Evolutionary conservation across 1,284 basidiomycete species (phyloP).

Genomic region (Taiwanofungus camphoratus): DNA sequence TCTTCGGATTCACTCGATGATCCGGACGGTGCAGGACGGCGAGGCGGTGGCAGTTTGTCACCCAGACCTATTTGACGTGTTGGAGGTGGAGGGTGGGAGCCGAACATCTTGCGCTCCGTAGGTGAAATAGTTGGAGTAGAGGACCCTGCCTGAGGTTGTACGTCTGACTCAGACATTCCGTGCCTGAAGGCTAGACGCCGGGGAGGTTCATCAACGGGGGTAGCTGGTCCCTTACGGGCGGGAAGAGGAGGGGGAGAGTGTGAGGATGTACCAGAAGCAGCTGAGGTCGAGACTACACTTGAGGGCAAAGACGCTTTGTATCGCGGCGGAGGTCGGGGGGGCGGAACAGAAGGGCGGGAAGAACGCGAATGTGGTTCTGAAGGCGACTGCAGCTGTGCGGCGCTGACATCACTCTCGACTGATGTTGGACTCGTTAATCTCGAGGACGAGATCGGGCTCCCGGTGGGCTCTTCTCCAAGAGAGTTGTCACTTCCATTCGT

Average conservation of each 20-base stretch:
- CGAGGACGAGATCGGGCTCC: too few species aligned
- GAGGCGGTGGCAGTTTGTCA: slow-evolving; percentile 59
- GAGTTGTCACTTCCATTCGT: slow-evolving; percentile 17
- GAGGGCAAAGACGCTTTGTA: slow-evolving; percentile 14
- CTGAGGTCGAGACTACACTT: slow-evolving; percentile 10
- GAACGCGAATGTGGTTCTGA: slow-evolving; percentile 13
- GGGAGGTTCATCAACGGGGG: slow-evolving; percentile 16
- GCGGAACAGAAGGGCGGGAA: slow-evolving; percentile 15
- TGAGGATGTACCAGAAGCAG: slow-evolving; percentile 11
- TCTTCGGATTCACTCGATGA: slow-evolving; percentile 46
- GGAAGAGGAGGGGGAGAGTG: slow-evolving; percentile 28
- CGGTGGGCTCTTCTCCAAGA: too few species aligned
- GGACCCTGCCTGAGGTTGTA: slow-evolving; percentile 3
- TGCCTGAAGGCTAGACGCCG: slow-evolving; percentile 8
- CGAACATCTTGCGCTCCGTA: slow-evolving; percentile 42
- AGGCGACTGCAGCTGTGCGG: slow-evolving; percentile 9
- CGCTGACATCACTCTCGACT: slow-evolving; percentile 16
- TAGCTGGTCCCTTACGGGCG: slow-evolving; percentile 19
- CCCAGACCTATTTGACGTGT: slow-evolving; percentile 63
- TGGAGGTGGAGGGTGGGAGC: slow-evolving; percentile 57
- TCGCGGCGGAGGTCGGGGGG: slow-evolving; percentile 27
- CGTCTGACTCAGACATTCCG: slow-evolving; percentile 15
- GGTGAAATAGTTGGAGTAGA: slow-evolving; percentile 13
- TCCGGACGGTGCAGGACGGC: slow-evolving; percentile 38
- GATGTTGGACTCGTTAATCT: too few species aligned